phyloP scores from a whole-genome alignment of 2,329 filamentous ascomycete species.

The Gyromitra esculenta region DNA sequence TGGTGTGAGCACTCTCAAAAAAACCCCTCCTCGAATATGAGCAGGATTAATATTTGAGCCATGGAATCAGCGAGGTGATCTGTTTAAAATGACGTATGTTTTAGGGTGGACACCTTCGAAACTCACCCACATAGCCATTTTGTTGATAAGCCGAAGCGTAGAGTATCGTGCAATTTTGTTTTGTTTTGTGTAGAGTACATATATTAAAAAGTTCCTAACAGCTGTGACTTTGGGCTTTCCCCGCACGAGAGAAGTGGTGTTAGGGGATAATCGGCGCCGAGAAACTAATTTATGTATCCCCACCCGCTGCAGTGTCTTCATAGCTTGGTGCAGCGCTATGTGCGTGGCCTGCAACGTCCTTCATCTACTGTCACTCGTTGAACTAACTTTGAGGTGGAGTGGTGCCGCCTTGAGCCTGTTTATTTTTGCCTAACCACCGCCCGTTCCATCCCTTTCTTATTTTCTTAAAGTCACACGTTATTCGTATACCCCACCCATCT shows the following conservation, averaged over 20 bases:
- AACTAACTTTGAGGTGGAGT: no score
- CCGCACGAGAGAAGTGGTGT: not conserved
- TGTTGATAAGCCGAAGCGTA: constrained; percentile 1
- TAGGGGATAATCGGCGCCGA: not conserved
- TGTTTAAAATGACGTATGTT: not conserved
- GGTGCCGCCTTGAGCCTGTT: not conserved
- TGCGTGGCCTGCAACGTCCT: no score
- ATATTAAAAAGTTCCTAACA: not conserved
- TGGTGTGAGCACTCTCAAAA: not conserved
- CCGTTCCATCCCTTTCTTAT: not conserved
- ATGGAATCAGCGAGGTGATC: not conserved
- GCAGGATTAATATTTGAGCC: not conserved
- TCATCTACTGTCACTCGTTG: constrained; percentile 34
- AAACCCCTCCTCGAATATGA: not conserved
- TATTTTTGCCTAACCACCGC: no score
- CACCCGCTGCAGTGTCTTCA: not conserved
- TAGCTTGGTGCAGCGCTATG: not conserved
- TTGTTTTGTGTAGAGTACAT: no score
- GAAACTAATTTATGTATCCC: not conserved
- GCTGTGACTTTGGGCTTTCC: not conserved
- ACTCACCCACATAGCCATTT: not conserved
- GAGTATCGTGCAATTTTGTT: not conserved
- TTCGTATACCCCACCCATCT: not conserved
- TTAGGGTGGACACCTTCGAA: not conserved
- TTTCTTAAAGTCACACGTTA: not conserved